Percentiles rank a stretch among this genome's conserved stretches.
Conservation (phyloP, 1,284 basidiomycete genomes). For the Cutaneotrichosporon cyanovorans region DNA sequence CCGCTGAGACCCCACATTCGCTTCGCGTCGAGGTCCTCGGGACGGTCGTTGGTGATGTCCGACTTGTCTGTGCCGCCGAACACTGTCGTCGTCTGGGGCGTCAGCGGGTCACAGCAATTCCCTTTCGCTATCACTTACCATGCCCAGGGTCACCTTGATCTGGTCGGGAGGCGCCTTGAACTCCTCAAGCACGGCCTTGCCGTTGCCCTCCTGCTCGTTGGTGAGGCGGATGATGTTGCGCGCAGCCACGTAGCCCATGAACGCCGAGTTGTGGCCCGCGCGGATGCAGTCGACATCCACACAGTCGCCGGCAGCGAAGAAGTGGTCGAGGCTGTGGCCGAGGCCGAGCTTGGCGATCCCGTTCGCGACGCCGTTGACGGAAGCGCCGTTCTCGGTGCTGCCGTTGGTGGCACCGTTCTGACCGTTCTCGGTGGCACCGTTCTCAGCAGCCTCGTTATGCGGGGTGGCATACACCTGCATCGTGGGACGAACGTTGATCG, state of each 20-base stretch:
- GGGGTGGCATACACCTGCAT: constrained; percentile 55
- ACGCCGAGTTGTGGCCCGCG: constrained; percentile 62
- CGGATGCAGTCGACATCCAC: constrained; percentile 48
- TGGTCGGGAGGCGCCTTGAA: constrained; percentile 48
- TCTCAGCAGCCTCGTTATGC: too few relatives aligned
- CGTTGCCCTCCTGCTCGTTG: constrained; percentile 13
- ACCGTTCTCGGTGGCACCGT: too few relatives aligned
- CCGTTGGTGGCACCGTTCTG: too few relatives aligned
- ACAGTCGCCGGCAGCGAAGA: constrained; percentile 47
- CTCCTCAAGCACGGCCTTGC: constrained; percentile 52
- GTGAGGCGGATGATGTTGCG: constrained; percentile 44
- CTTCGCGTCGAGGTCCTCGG: constrained; percentile 19
- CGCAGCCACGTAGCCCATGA: constrained; percentile 48
- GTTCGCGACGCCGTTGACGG: background rate
- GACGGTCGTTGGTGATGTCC: constrained; percentile 15
- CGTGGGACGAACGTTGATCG: constrained; percentile 53
- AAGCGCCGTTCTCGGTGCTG: background rate
- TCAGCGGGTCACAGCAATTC: constrained; percentile 50
- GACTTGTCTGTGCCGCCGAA: constrained; percentile 12
- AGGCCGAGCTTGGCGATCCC: background rate
- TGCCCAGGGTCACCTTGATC: constrained; percentile 64
- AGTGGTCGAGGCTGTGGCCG: constrained; percentile 17
- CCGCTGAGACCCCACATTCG: too few relatives aligned
- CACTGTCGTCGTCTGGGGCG: constrained; percentile 43
- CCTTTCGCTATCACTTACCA: constrained; percentile 47